Base-by-base conservation (phyloP, 129 eudicot genomes). In the Flaveria linearis region DNA sequence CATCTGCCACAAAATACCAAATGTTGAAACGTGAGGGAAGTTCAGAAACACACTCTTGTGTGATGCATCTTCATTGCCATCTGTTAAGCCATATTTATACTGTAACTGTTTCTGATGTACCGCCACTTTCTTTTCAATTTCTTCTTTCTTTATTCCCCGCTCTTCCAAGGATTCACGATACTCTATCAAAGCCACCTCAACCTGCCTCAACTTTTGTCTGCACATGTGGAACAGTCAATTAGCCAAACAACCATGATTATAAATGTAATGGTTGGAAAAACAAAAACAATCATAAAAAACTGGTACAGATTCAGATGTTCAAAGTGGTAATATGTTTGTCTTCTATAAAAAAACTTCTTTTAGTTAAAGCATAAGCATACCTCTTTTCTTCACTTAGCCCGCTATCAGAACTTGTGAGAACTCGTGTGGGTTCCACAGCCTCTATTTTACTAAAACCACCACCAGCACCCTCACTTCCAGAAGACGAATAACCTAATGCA, bases 91-190 rank as follows among this genome's bases (percentile, higher is more conserved):
- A 72, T 84, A 91, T 65, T 91, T 93, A 63, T 88, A 82, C 74
- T 82, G 83, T 8, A 94, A 74, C 53, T 81, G 87, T 80, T 82
- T 87, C 72, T 87, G 82, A 68, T 83, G 89, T 12, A 76, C 75
- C 36, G 87, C 85, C 53, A 94, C 96, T 80, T 91, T 94, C 84
- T 74, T 81, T 85, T 94, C 98, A 39, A 94, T 86, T 84, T 94
- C 98, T 49, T 84, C 96, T 25, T 68, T 86, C 74, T 84, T 87
- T 51, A 89, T 39, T 47, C 98, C 98, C 26, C 80, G 73, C 15
- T 94, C 97, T 81, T 94, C 98, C 51, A 94, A 88, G n/a, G 82
- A 77, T 80, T 91, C 98, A 51, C 92, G 97, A 55, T 91, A 94
- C 82, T 91, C 98, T 52, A 94, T 94, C 86, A 94, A 85, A 62